These are phyloP conservation scores for Areca catechu DNA, from an alignment of 176 grass and related monocot species.

Conservation along the genomic window DNA sequence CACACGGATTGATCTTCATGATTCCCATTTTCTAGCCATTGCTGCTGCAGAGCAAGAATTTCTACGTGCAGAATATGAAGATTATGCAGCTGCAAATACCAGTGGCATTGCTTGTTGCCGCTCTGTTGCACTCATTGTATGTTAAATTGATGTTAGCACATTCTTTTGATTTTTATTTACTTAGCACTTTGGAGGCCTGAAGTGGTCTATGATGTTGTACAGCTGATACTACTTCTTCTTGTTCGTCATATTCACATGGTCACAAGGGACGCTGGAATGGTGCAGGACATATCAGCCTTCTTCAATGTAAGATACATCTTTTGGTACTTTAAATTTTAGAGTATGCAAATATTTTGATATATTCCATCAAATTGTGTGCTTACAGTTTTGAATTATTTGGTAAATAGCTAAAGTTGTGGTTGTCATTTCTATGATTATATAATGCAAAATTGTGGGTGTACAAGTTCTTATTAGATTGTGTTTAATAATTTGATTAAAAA, in stretches of 20 bases:
- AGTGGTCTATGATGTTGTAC: neutral
- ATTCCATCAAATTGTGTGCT: neutral
- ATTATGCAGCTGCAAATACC: conserved; percentile 14
- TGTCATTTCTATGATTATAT: too few relatives aligned
- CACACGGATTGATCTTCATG: conserved; percentile 6
- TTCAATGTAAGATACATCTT: conserved; percentile 9
- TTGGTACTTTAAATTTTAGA: neutral
- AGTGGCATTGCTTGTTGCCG: conserved; percentile 11
- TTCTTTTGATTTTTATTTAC: neutral
- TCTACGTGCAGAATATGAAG: conserved; percentile 10
- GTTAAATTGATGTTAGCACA: neutral
- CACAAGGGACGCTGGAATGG: conserved; percentile 7
- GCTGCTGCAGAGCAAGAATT: conserved; percentile 13
- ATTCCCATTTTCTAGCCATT: conserved; percentile 19
- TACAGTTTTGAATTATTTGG: too few relatives aligned
- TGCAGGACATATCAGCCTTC: conserved; percentile 11
- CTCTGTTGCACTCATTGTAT: conserved; percentile 14
- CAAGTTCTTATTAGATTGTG: too few relatives aligned
- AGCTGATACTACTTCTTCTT: conserved; percentile 15
- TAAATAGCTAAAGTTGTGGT: too few relatives aligned
- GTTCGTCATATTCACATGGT: conserved; percentile 13
- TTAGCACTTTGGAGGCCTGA: neutral
- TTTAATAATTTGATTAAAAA: too few relatives aligned
- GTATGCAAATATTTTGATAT: neutral
- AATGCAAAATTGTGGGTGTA: too few relatives aligned